Evolutionary conservation across 2,329 filamentous ascomycete genomes (phyloP).

Genomic region (Fusarium pseudonygamai): DNA sequence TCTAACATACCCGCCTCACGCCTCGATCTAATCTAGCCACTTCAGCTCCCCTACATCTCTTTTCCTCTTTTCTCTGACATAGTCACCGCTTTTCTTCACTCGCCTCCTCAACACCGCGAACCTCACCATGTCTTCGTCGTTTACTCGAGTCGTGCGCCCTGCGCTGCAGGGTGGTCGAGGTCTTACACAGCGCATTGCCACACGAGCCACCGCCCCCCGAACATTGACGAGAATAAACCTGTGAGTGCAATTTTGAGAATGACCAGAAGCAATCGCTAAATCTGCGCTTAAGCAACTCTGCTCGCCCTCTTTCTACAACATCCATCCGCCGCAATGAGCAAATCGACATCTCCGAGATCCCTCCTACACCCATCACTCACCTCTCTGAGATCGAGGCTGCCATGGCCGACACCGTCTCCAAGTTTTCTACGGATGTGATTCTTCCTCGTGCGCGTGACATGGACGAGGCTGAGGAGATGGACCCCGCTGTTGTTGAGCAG

Average conservation of each 20-base stretch:
- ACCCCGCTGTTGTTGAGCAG: conserved; percentile 85
- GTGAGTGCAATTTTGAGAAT: conserved; percentile 35
- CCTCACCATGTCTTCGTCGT: conserved; percentile 54
- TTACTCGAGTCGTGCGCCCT: conserved; percentile 62
- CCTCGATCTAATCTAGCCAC: conserved; percentile 1
- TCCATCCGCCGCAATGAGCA: conserved; percentile 57
- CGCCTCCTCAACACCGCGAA: neutral
- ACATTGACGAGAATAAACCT: conserved; percentile 37
- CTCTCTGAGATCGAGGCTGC: conserved; percentile 88
- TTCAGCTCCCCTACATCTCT: neutral
- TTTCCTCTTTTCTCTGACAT: neutral
- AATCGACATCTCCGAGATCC: conserved; percentile 76
- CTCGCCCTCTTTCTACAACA: conserved; percentile 70
- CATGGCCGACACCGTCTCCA: conserved; percentile 89
- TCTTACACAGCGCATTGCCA: conserved; percentile 44
- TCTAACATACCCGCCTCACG: conserved; percentile 19
- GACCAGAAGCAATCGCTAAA: neutral
- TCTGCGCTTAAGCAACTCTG: conserved; percentile 41
- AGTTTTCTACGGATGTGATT: conserved; percentile 89
- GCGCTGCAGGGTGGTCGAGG: conserved; percentile 57
- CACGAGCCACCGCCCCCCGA: conserved; percentile 33
- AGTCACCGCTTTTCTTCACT: neutral
- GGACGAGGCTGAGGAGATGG: conserved; percentile 97
- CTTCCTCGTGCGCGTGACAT: conserved; percentile 93
- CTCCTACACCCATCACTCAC: conserved; percentile 92